Conservation (phyloP, 441 rosid species). For the Brassica balearica region DNA sequence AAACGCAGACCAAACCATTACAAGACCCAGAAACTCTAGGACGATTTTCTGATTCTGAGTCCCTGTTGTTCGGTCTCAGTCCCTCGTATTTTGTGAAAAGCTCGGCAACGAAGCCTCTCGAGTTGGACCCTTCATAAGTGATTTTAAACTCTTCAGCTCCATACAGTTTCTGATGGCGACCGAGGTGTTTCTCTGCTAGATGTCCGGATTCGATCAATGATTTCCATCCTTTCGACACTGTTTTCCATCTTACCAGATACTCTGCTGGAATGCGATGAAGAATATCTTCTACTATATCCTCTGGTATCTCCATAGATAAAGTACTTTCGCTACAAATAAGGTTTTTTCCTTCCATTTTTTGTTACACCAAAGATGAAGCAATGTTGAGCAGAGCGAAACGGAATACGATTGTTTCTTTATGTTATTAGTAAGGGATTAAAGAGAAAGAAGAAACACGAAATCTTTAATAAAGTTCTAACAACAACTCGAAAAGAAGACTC, state of each 20-base stretch:
- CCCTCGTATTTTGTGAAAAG: neutral
- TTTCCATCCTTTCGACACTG: neutral
- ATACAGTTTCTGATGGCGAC: neutral
- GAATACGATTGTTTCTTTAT: no score
- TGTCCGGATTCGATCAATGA: neutral
- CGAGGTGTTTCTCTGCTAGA: neutral
- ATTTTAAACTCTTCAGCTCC: neutral
- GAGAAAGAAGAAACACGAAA: no score
- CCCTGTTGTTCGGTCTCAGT: neutral
- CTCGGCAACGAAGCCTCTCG: neutral
- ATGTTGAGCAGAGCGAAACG: neutral
- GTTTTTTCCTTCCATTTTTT: neutral
- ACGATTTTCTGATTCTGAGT: neutral
- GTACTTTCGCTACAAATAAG: neutral
- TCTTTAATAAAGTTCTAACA: no score
- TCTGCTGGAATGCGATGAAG: constrained; percentile 5
- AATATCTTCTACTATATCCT: constrained; percentile 10
- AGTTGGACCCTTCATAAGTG: neutral
- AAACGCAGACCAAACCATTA: constrained; percentile 20
- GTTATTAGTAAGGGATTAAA: no score
- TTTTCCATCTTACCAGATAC: neutral
- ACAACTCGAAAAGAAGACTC: no score
- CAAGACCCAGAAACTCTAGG: constrained; percentile 14
- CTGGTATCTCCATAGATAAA: neutral
- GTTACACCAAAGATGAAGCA: neutral